Evolutionary conservation across 768 basidiomycete species (phyloP).

Genomic region (Xanthoconium purpureum): DNA sequence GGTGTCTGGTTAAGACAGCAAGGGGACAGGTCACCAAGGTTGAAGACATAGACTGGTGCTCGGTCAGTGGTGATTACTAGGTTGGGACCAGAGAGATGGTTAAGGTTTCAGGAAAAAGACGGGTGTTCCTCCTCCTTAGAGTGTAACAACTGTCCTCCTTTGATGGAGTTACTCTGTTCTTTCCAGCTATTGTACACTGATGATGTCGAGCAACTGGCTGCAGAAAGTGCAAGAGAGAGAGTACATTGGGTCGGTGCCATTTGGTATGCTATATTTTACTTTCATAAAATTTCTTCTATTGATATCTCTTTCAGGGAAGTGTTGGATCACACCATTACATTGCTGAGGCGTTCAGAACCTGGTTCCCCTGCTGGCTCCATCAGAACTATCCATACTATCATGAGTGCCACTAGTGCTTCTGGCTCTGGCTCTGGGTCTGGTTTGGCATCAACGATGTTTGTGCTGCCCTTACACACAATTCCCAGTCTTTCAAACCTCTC

Average conservation of each 20-base stretch:
- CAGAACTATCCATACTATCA: slow-evolving; percentile 61
- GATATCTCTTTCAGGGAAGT: slow-evolving; percentile 58
- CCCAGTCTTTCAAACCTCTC: slow-evolving; percentile 70
- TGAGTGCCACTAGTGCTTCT: slow-evolving; percentile 39
- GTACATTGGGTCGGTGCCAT: slow-evolving; percentile 90
- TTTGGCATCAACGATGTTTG: slow-evolving; percentile 71
- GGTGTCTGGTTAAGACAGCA: no score
- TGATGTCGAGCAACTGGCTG: slow-evolving; percentile 82
- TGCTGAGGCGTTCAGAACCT: slow-evolving; percentile 42
- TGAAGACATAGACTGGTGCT: no score
- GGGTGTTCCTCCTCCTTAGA: no score
- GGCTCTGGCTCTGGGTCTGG: slow-evolving; percentile 39
- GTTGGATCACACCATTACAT: slow-evolving; percentile 58
- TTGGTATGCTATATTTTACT: slow-evolving; percentile 50
- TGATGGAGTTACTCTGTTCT: slow-evolving; percentile 77
- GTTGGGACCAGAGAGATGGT: no score
- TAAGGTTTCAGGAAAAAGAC: no score
- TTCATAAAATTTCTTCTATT: not conserved
- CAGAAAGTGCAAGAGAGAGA: slow-evolving; percentile 84
- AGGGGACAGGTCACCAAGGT: no score
- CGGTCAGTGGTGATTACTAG: no score
- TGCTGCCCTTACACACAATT: slow-evolving; percentile 69
- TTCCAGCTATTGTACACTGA: slow-evolving; percentile 91
- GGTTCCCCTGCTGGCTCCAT: slow-evolving; percentile 58
- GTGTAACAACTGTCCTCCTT: slow-evolving; percentile 37